phyloP scores from a whole-genome alignment of 768 basidiomycete genomes.

The Panus rudis region DNA sequence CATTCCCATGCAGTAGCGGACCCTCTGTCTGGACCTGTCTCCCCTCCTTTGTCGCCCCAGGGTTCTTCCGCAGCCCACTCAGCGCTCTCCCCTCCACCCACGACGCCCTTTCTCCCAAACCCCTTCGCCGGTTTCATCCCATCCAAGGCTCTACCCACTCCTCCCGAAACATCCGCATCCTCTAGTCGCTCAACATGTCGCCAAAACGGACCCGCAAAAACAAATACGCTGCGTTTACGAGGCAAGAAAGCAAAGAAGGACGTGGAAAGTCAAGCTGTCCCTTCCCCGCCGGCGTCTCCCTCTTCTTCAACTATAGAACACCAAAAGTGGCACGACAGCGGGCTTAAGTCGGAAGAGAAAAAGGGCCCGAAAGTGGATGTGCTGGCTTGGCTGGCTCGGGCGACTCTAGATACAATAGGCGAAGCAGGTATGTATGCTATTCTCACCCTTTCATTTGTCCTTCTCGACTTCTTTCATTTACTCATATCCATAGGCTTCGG shows the following conservation, averaged over 20 bases:
- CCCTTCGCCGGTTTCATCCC: slow-evolving; percentile 19
- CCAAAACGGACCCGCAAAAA: background rate
- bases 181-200: background rate
- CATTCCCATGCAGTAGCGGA: too few species aligned
- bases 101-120: slow-evolving; percentile 16
- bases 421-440: slow-evolving; percentile 41
- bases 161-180: too few species aligned
- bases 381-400: slow-evolving; percentile 55
- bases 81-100: slow-evolving; percentile 6
- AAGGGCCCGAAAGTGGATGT: slow-evolving; percentile 41
- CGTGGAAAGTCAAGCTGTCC: background rate
- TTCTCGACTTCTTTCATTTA: background rate
- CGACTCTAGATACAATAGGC: slow-evolving; percentile 74
- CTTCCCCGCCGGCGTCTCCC: background rate
- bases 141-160: slow-evolving; percentile 12
- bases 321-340: background rate
- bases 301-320: background rate
- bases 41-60: too few species aligned
- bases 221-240: background rate
- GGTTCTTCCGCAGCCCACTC: too few species aligned
- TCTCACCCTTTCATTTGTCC: background rate
- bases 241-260: background rate
- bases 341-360: background rate
- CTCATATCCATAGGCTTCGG: slow-evolving; percentile 44
- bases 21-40: background rate